Evolutionary conservation across 2,329 filamentous ascomycete species (phyloP), one percentile per base, ranked within the genome.

Genomic region (Juglanconis sp.): DNA sequence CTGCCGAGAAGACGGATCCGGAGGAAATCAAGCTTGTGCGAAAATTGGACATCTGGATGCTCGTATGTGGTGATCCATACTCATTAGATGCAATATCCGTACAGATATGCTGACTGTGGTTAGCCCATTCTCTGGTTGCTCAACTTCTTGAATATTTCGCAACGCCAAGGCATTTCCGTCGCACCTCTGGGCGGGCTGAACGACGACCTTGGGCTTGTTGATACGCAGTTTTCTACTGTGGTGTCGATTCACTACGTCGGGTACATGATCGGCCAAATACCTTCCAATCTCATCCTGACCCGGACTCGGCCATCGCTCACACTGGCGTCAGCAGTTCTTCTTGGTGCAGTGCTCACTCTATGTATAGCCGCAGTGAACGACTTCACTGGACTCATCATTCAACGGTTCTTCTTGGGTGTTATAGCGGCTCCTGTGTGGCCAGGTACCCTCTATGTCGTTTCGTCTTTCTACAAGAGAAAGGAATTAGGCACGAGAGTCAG

Each of bases 401-500:
- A 74, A 1, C 74, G 78, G 4, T 77, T 79, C 63, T 73, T 79
- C 36, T 66, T 76, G 34, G 74, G 77, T 5, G 65, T 80, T 0
- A 72, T 74, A 1, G 76, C 78, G 53, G 75, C 76, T 1, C 74
- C 0, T 72, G 55, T 61, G 38, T 46, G 71, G 54, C 71, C 69
- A 0, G 71, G 73, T 24, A 70, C 67, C 3, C 58, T 86, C 11
- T 87, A 83, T 72, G 84, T 82, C 60, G 74, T 87, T 11, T 75
- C 73, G 2, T 74, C 73, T 51, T 89, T 86, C 84, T 90, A 91
- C 66, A 89, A 85, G 0, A 79, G 86, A 24, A 84, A 84, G 65
- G 88, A 89, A 67, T 73, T 88, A 0, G 84, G 80, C 2, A 76
- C 87, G 15, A 77, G 86, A 15, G 87, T 85, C 30, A 83, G 84